Evolutionary conservation across 2,329 filamentous ascomycete genomes (phyloP).

Genomic region (Neonectria faginata): DNA sequence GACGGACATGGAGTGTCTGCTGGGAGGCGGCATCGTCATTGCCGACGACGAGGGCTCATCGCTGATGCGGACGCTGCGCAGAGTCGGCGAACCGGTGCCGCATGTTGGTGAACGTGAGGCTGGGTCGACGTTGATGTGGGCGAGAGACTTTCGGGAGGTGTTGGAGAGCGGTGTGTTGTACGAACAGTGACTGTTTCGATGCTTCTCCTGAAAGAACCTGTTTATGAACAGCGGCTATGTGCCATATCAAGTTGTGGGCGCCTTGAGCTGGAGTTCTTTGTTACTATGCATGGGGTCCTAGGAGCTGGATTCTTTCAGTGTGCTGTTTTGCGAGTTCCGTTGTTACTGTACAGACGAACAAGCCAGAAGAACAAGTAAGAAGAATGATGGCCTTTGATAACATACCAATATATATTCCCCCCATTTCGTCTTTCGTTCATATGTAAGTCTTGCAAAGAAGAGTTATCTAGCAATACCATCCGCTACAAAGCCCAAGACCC

Average conservation of each 20-base stretch:
- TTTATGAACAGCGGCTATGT: neutral
- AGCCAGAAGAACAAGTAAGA: neutral
- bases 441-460: neutral
- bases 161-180: constrained; percentile 47
- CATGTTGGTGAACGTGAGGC: constrained; percentile 48
- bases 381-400: neutral
- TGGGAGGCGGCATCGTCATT: constrained; percentile 61
- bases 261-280: neutral
- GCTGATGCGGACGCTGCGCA: constrained; percentile 52
- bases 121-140: constrained; percentile 53
- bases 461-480: neutral
- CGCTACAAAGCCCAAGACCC: neutral
- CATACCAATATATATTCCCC: neutral
- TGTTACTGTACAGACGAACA: neutral
- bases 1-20: constrained; percentile 67
- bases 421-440: neutral
- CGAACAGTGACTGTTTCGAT: constrained; percentile 13
- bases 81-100: constrained; percentile 53
- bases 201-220: neutral
- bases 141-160: constrained; percentile 58
- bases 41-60: constrained; percentile 51
- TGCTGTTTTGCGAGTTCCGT: neutral
- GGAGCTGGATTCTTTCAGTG: neutral
- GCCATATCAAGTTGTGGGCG: neutral
- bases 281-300: neutral